Percentiles rank a stretch among this genome's conserved stretches.
phyloP scores from a whole-genome alignment of 768 basidiomycete species.

The Pleurotus tuoliensis region DNA sequence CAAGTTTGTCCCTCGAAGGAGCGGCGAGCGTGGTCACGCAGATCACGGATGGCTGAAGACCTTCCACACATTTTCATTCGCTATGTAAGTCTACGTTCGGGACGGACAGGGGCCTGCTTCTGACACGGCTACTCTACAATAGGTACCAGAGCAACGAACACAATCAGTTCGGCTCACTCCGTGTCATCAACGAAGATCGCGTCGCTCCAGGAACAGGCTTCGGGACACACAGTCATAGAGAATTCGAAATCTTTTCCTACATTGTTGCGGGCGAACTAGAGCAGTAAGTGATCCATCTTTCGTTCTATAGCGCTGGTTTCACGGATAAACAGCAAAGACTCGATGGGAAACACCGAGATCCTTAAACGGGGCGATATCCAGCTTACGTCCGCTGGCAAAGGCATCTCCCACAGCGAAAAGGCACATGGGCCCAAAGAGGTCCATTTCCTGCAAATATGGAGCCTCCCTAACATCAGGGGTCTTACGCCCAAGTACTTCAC shows the following conservation, averaged over 20 bases:
- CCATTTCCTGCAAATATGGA: slow-evolving; percentile 56
- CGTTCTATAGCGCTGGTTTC: background rate
- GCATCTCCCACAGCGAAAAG: slow-evolving; percentile 78
- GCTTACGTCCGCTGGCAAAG: slow-evolving; percentile 88
- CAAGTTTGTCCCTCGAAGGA: slow-evolving; percentile 49
- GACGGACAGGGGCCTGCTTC: background rate
- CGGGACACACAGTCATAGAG: slow-evolving; percentile 77
- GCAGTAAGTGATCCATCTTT: slow-evolving; percentile 49
- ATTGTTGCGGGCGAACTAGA: slow-evolving; percentile 75
- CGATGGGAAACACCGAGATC: slow-evolving; percentile 87
- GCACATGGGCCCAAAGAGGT: slow-evolving; percentile 37
- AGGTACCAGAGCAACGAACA: slow-evolving; percentile 62
- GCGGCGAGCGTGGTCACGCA: slow-evolving; percentile 63
- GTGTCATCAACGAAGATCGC: slow-evolving; percentile 94
- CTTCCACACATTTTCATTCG: slow-evolving; percentile 81
- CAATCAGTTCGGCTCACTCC: slow-evolving; percentile 65
- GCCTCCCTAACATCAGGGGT: slow-evolving; percentile 33
- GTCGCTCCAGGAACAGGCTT: slow-evolving; percentile 76
- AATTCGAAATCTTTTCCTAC: slow-evolving; percentile 93
- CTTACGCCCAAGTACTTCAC: slow-evolving; percentile 84
- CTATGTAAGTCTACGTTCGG: slow-evolving; percentile 40
- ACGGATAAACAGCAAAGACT: slow-evolving; percentile 64
- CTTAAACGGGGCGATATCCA: slow-evolving; percentile 88
- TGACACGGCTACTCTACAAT: background rate
- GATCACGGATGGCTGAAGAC: slow-evolving; percentile 88